Evolutionary conservation across 768 basidiomycete species (phyloP), one percentile per base, ranked within the genome.

Genomic region (Boletus barrowsii): DNA sequence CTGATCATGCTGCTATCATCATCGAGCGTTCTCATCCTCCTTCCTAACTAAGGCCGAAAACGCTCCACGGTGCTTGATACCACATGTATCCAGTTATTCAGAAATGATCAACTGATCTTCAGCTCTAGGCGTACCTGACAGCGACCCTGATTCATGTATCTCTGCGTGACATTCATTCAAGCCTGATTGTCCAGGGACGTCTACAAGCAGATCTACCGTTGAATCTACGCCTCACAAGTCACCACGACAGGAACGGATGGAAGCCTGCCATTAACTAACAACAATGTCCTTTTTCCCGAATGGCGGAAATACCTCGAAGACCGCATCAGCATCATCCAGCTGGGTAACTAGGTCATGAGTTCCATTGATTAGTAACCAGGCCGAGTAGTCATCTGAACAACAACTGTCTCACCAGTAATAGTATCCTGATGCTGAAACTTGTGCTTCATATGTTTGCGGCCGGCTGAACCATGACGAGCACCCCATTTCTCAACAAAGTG

Each of bases 121-220:
- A 43, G 22, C 37, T 22, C 26, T 40, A 17, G 37, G 24, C 29
- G 63, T 63, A 58, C 61, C 63, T 58, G 66, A 57, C 18, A 18
- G 22, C 49, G 66, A 61, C 66, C 66, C 65, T 66, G 66, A 61
- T 57, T 63, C 58, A 68, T 63, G 56, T 47, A 43, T 29, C 17
- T 10, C 9, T 47, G 51, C 44, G 53, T 58, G 60, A 44, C 42
- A 42, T 67, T 65, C 64, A 64, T 64, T 64, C 55, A 14, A 43
- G 26, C 22, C 58, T 49, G 62, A 56, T 54, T 60, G 37, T 44
- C 57, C 64, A 66, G 66, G 64, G 60, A 33, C 36, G 45, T 48
- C 42, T 20, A 33, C 47, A 32, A 6, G 24, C 45, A 58, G 65
- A 67, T 67, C 66, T 57, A 26, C 29, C 50, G 14, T 47, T 32